Evolutionary conservation across 208 protist species (phyloP).

Genomic region (Acanthamoeba sp.): DNA sequence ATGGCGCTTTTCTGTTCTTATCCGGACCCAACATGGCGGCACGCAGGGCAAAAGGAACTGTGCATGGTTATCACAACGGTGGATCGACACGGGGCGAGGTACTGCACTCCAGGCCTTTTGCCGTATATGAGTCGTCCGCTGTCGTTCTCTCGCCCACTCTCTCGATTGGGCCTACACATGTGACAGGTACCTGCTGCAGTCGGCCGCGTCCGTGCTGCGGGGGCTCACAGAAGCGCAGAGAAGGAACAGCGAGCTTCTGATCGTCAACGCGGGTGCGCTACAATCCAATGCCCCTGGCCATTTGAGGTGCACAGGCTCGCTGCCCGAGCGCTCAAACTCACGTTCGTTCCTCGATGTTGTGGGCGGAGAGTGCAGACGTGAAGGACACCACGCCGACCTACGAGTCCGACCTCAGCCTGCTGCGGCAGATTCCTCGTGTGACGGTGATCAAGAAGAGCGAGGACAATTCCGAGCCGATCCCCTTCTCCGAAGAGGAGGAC

Average conservation of each 20-base stretch:
- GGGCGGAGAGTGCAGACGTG: neutral
- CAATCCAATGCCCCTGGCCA: too few species aligned
- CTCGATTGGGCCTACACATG: neutral
- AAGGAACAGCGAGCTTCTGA: conserved; percentile 10
- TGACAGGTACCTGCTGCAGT: conserved; percentile 14
- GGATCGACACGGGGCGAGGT: neutral
- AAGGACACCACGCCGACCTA: neutral
- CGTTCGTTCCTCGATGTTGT: neutral
- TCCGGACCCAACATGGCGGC: neutral
- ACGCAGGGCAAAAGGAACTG: conserved; percentile 2
- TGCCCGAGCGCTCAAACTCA: too few species aligned
- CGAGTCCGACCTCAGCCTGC: neutral
- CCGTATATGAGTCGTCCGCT: too few species aligned
- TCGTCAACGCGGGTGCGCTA: conserved; percentile 11
- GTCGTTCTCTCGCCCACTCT: neutral
- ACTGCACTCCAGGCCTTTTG: too few species aligned
- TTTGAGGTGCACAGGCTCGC: too few species aligned
- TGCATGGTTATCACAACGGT: conserved; percentile 42
- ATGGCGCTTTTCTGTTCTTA: neutral
- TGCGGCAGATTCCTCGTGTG: neutral
- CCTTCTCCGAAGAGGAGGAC: conserved; percentile 24
- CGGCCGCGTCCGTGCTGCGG: neutral
- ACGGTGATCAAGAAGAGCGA: neutral
- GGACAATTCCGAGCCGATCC: neutral
- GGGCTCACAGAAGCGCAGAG: conserved; percentile 7